phyloP scores from a whole-genome alignment of 2,329 filamentous ascomycete genomes.

The Biscogniauxia marginata region DNA sequence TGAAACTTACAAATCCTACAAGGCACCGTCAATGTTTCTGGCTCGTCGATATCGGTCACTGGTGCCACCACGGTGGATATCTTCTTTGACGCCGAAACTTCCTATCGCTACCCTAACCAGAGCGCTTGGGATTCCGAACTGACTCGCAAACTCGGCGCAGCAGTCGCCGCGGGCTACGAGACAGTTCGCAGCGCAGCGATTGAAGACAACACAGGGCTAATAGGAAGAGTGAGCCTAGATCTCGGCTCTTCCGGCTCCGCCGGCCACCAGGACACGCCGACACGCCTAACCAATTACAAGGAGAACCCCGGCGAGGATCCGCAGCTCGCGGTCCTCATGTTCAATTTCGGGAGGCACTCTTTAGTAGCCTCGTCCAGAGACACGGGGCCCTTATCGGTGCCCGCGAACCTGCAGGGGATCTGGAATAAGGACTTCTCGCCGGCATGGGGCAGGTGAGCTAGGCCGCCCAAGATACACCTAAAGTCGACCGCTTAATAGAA shows the following conservation, averaged over 20 bases:
- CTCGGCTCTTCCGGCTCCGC: constrained; percentile 13
- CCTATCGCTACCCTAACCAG: constrained; percentile 23
- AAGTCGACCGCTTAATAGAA: background rate
- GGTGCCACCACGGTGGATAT: constrained; percentile 25
- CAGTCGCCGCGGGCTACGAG: constrained; percentile 18
- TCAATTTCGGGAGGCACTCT: constrained; percentile 34
- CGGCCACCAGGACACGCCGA: constrained; percentile 6
- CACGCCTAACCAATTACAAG: constrained; percentile 11
- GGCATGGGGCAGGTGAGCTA: constrained; percentile 7
- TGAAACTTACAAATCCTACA: background rate
- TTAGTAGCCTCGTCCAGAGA: constrained; percentile 29
- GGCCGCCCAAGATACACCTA: too few species aligned
- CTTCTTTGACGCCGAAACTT: constrained; percentile 27
- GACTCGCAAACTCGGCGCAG: constrained; percentile 22
- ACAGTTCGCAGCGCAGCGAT: constrained; percentile 15
- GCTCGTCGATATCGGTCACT: constrained; percentile 14
- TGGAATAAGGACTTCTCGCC: constrained; percentile 31
- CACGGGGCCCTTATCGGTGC: constrained; percentile 22
- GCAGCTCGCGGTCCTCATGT: constrained; percentile 28
- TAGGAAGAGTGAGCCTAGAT: constrained; percentile 21
- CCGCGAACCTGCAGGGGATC: constrained; percentile 36
- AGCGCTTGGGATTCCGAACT: constrained; percentile 24
- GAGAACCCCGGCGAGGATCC: constrained; percentile 22
- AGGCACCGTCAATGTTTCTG: constrained; percentile 13
- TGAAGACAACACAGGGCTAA: constrained; percentile 21